A percentile compares a stretch with the other conserved stretches of the same genome.
Conservation (phyloP, 495 filamentous ascomycete species). For the Aspergillus affinis region DNA sequence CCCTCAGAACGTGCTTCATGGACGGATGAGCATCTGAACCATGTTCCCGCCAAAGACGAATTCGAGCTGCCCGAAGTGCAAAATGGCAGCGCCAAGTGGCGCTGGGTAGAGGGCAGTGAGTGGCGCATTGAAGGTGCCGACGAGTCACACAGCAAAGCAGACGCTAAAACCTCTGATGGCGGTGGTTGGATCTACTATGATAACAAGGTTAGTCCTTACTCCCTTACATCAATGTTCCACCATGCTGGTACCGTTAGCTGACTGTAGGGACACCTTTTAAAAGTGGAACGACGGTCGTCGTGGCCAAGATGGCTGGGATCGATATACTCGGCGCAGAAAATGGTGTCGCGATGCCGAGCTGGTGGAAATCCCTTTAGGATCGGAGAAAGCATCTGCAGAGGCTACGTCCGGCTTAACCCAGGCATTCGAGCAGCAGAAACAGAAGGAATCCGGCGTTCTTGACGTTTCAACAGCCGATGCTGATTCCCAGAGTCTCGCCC, state of each 20-base stretch:
- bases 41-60: slow-evolving; percentile 70
- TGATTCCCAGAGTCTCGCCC: slow-evolving; percentile 32
- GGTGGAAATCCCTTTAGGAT: slow-evolving; percentile 62
- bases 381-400: slow-evolving; percentile 28
- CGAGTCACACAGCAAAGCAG: slow-evolving; percentile 36
- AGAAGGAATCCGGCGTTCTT: slow-evolving; percentile 19
- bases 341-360: slow-evolving; percentile 97
- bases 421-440: slow-evolving; percentile 29
- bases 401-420: slow-evolving; percentile 34
- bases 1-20: slow-evolving; percentile 84
- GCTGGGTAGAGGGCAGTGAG: slow-evolving; percentile 79
- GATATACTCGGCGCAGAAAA: slow-evolving; percentile 90
- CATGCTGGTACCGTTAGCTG: not conserved
- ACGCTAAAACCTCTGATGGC: slow-evolving; percentile 51
- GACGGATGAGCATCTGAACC: slow-evolving; percentile 94
- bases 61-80: slow-evolving; percentile 89
- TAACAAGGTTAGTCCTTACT: slow-evolving; percentile 69
- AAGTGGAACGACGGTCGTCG: slow-evolving; percentile 92
- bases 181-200: slow-evolving; percentile 98
- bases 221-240: not conserved
- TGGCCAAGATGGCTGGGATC: slow-evolving; percentile 88
- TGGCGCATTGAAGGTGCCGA: slow-evolving; percentile 85
- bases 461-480: slow-evolving; percentile 25
- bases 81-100: slow-evolving; percentile 77
- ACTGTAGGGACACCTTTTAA: slow-evolving; percentile 3